These are phyloP conservation scores for Adansonia madagascariensis DNA, from an alignment of 441 rosid genomes.

Conservation along the genomic window DNA sequence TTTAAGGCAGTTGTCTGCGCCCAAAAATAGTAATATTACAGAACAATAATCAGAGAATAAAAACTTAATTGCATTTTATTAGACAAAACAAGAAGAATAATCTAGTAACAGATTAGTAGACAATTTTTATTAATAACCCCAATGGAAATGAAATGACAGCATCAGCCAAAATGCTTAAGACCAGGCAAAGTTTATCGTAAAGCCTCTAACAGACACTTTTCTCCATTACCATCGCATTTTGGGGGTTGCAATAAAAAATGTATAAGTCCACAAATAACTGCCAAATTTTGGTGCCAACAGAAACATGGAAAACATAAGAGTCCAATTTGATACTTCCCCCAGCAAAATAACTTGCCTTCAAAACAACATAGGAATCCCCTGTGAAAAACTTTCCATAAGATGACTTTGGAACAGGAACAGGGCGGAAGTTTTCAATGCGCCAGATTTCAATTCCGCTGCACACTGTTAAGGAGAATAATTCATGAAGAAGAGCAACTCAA, in stretches of 20 bases:
- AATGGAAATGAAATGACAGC: not conserved
- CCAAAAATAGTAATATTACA: not conserved
- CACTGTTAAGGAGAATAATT: slow-evolving; percentile 52
- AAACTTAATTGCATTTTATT: not conserved
- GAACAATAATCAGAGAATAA: slow-evolving; percentile 10
- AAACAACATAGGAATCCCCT: slow-evolving; percentile 85
- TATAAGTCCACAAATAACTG: not conserved
- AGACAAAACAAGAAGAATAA: not conserved
- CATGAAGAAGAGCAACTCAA: slow-evolving; percentile 23
- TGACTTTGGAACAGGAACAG: slow-evolving; percentile 65
- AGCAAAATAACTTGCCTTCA: slow-evolving; percentile 56
- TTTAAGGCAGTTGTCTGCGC: slow-evolving; percentile 80
- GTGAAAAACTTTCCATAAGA: slow-evolving; percentile 76
- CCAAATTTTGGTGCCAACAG: not conserved
- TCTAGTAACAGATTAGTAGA: not conserved
- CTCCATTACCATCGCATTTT: not conserved
- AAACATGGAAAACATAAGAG: not conserved
- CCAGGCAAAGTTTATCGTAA: not conserved
- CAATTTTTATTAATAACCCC: not conserved
- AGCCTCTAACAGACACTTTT: not conserved
- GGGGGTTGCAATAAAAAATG: not conserved
- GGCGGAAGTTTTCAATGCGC: slow-evolving; percentile 87
- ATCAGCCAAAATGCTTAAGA: not conserved
- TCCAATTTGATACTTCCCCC: not conserved
- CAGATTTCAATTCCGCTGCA: slow-evolving; percentile 84